Conservation (phyloP, 495 filamentous ascomycete genomes). For the Talaromyces liani region DNA sequence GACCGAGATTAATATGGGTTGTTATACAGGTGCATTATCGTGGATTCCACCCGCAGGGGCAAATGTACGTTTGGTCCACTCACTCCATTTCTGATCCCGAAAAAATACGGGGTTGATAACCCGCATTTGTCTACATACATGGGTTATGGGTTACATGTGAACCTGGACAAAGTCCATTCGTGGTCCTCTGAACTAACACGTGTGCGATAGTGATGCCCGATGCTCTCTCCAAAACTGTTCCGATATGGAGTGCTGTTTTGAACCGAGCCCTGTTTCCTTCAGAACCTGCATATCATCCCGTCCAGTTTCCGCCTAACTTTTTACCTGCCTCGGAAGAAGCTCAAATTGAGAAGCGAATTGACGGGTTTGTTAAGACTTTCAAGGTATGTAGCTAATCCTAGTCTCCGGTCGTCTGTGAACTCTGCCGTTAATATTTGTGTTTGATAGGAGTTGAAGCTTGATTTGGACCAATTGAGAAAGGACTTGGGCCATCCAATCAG, state of each 20-base stretch:
- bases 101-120: not conserved
- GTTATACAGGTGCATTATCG: slow-evolving; percentile 68
- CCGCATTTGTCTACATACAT: not conserved
- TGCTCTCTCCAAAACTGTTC: slow-evolving; percentile 85
- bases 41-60: slow-evolving; percentile 89
- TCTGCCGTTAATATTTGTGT: not conserved
- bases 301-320: slow-evolving; percentile 58
- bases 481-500: slow-evolving; percentile 33
- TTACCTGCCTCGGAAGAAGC: slow-evolving; percentile 67
- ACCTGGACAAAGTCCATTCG: not conserved
- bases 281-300: slow-evolving; percentile 32
- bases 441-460: slow-evolving; percentile 40
- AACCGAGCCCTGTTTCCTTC: slow-evolving; percentile 73
- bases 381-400: slow-evolving; percentile 25
- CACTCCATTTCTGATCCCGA: not conserved
- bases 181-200: slow-evolving; percentile 1
- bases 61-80: slow-evolving; percentile 52
- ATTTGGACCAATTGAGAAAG: slow-evolving; percentile 30
- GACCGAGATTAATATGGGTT: slow-evolving; percentile 5
- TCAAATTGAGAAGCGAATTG: slow-evolving; percentile 66
- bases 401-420: not conserved
- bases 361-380: slow-evolving; percentile 58
- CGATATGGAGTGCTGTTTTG: slow-evolving; percentile 84
- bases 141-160: slow-evolving; percentile 4
- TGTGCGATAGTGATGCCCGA: slow-evolving; percentile 68